A percentile compares a stretch with the other conserved stretches of the same genome.
phyloP scores from a whole-genome alignment of 345 rosid genomes.

The Hibiscus tridactylites region DNA sequence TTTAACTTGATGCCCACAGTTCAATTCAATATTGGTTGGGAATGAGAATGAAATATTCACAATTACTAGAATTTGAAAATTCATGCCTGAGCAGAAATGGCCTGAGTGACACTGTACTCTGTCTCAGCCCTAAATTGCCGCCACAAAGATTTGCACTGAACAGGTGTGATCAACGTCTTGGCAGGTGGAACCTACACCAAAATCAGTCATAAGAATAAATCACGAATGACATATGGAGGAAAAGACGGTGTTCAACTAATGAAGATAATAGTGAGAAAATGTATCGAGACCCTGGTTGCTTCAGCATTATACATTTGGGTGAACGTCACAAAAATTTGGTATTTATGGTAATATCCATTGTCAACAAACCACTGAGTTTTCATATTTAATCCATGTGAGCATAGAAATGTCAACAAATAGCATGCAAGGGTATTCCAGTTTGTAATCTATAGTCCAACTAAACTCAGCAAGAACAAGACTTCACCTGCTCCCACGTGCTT shows the following conservation, averaged over 20 bases:
- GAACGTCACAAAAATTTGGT: not conserved
- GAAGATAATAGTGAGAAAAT: not conserved
- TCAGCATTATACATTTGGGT: not conserved
- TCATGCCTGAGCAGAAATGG: constrained; percentile 95
- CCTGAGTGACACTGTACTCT: constrained; percentile 88
- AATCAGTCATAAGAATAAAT: constrained; percentile 2
- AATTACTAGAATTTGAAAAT: not conserved
- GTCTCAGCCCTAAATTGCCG: constrained; percentile 96
- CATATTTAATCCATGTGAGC: not conserved
- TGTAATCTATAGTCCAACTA: not conserved
- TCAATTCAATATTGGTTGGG: not conserved
- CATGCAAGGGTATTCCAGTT: not conserved
- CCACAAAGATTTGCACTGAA: constrained; percentile 96
- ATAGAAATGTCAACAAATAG: not conserved
- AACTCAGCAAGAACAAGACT: constrained; percentile 10
- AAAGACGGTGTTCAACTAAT: not conserved
- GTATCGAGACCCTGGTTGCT: not conserved
- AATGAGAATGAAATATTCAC: not conserved
- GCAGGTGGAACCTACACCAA: constrained; percentile 55
- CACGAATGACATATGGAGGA: not conserved
- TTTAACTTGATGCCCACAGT: not conserved
- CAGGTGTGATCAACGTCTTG: constrained; percentile 88
- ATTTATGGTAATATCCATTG: not conserved
- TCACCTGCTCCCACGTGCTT: constrained; percentile 93
- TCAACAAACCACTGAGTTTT: not conserved